A percentile compares a stretch with the other conserved stretches of the same genome.
phyloP scores from a whole-genome alignment of 176 grass and related monocot genomes.

The Cenchrus fungigraminus region DNA sequence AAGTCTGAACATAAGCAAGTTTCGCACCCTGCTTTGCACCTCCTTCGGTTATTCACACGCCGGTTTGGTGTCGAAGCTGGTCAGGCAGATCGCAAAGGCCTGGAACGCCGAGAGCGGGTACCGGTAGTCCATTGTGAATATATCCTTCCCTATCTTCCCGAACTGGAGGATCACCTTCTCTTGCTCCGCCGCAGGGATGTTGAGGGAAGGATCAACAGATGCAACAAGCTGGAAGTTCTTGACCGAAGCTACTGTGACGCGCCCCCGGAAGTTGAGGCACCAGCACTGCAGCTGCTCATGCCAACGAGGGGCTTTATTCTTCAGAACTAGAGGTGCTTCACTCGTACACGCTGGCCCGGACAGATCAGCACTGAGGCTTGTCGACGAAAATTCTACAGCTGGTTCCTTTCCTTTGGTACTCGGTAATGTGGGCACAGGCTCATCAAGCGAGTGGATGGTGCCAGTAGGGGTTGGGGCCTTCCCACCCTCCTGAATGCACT shows the following conservation, averaged over 20 bases:
- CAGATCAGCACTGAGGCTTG: slow-evolving; percentile 52
- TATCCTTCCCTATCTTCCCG: slow-evolving; percentile 98
- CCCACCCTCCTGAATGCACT: slow-evolving; percentile 68
- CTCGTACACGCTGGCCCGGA: slow-evolving; percentile 26
- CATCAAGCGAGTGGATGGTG: slow-evolving; percentile 66
- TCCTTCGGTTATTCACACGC: slow-evolving; percentile 69
- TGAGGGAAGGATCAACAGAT: slow-evolving; percentile 61
- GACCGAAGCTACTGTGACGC: slow-evolving; percentile 90
- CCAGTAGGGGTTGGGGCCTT: slow-evolving; percentile 73
- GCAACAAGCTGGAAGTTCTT: slow-evolving; percentile 99
- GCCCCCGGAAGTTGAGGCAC: slow-evolving; percentile 98
- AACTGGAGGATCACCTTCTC: slow-evolving; percentile 97
- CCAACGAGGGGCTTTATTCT: slow-evolving; percentile 97
- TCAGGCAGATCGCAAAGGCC: slow-evolving; percentile 93
- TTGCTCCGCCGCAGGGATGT: slow-evolving; percentile 63
- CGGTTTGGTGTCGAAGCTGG: slow-evolving; percentile 96
- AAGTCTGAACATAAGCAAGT: slow-evolving; percentile 7
- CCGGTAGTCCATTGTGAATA: slow-evolving; percentile 96
- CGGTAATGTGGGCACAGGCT: slow-evolving; percentile 50
- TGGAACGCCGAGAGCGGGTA: slow-evolving; percentile 95
- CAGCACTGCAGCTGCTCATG: slow-evolving; percentile 98
- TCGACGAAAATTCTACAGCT: slow-evolving; percentile 49
- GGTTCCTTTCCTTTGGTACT: slow-evolving; percentile 65
- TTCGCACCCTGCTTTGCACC: not conserved
- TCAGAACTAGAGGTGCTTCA: slow-evolving; percentile 63